Evolutionary conservation across 2,329 filamentous ascomycete species (phyloP).

Genomic region (Penicillium digitatum): DNA sequence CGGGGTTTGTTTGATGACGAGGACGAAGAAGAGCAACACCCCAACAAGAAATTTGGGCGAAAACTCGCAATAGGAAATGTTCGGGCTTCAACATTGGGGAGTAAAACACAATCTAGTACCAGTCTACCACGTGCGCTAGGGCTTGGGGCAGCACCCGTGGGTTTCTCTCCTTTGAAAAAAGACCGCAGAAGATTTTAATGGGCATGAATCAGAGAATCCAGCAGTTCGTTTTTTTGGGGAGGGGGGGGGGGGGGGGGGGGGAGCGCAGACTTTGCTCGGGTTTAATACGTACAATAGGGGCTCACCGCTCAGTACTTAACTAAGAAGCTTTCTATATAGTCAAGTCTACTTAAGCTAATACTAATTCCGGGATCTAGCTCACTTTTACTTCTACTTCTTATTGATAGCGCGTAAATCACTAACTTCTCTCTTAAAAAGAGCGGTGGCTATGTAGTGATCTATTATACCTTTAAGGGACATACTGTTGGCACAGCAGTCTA

Average conservation of each 20-base stretch:
- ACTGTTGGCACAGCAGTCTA: too few relatives aligned
- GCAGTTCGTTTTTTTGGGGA: neutral
- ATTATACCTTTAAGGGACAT: too few relatives aligned
- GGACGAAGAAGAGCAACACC: conserved; percentile 34
- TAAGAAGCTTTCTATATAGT: too few relatives aligned
- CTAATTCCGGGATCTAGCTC: too few relatives aligned
- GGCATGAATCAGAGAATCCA: neutral
- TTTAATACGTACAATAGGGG: neutral
- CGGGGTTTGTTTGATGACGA: conserved; percentile 67
- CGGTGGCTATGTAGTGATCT: too few relatives aligned
- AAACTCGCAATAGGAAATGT: conserved; percentile 25
- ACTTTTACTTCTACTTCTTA: too few relatives aligned
- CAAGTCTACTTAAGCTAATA: too few relatives aligned
- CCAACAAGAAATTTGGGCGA: conserved; percentile 25
- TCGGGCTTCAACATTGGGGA: conserved; percentile 18
- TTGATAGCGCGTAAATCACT: too few relatives aligned
- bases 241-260: too few relatives aligned
- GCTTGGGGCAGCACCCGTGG: conserved; percentile 47
- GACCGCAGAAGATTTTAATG: conserved; percentile 50
- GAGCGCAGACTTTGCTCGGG: neutral
- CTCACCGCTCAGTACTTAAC: too few relatives aligned
- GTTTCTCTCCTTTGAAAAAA: conserved; percentile 70
- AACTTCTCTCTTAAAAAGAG: too few relatives aligned
- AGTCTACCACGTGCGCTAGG: conserved; percentile 22
- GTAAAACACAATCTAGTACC: conserved; percentile 12